A percentile compares a stretch with the other conserved stretches of the same genome.
Conservation (phyloP, 495 filamentous ascomycete genomes). For the Daldinia bambusicola region DNA sequence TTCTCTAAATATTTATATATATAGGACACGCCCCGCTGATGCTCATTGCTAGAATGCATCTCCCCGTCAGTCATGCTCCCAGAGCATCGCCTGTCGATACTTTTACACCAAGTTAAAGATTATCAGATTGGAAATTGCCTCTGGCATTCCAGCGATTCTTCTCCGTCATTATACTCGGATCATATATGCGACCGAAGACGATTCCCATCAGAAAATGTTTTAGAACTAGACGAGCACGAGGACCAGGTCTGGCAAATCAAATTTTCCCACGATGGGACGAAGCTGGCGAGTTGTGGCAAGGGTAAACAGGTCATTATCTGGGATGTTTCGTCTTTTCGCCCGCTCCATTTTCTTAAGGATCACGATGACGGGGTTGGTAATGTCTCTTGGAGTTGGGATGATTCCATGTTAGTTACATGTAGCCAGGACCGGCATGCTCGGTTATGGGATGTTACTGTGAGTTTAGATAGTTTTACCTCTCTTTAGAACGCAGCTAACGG, state of each 20-base stretch:
- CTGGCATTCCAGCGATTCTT: conserved; percentile 83
- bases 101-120: conserved; percentile 85
- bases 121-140: conserved; percentile 83
- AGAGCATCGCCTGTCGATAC: conserved; percentile 84
- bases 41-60: conserved; percentile 73
- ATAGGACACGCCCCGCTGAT: conserved; percentile 21
- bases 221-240: conserved; percentile 76
- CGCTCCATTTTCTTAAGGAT: conserved; percentile 70
- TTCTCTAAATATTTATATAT: background rate
- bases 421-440: conserved; percentile 76
- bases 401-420: conserved; percentile 83
- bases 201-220: conserved; percentile 75
- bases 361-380: conserved; percentile 76
- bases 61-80: conserved; percentile 99
- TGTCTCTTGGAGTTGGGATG: conserved; percentile 91
- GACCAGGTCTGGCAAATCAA: conserved; percentile 91
- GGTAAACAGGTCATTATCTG: conserved; percentile 83
- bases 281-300: conserved; percentile 81
- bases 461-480: conserved; percentile 39
- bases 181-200: conserved; percentile 82
- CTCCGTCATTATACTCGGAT: conserved; percentile 88
- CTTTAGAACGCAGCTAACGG: conserved; percentile 20
- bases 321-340: conserved; percentile 74
- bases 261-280: conserved; percentile 90
- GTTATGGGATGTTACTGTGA: conserved; percentile 82